These are phyloP conservation scores for Daedalea quercina DNA, from an alignment of 768 basidiomycete species.

Conservation along the genomic window DNA sequence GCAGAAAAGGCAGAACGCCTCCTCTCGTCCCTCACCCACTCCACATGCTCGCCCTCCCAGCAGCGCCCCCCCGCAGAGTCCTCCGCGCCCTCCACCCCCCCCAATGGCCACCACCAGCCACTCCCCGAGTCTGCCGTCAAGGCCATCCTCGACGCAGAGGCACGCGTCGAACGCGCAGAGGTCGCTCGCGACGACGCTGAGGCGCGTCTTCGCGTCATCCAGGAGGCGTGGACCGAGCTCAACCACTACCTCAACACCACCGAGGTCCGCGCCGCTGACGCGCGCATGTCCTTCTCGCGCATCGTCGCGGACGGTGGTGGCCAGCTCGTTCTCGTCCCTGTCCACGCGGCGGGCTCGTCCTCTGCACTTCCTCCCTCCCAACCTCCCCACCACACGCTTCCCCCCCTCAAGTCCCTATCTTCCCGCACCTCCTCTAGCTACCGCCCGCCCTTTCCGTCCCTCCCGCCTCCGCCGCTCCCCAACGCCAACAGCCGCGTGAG, in stretches of 20 bases:
- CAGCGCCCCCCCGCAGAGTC: slow-evolving; percentile 12
- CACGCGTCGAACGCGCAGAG: slow-evolving; percentile 44
- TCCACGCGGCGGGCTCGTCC: slow-evolving; percentile 8
- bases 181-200: slow-evolving; percentile 49
- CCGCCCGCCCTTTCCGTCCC: slow-evolving; percentile 24
- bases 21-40: slow-evolving; percentile 23
- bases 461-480: slow-evolving; percentile 35
- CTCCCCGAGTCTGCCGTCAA: slow-evolving; percentile 29
- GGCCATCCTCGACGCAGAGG: slow-evolving; percentile 36
- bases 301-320: slow-evolving; percentile 40
- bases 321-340: slow-evolving; percentile 28
- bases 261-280: slow-evolving; percentile 43
- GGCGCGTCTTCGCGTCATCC: slow-evolving; percentile 32
- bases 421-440: slow-evolving; percentile 19
- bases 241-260: slow-evolving; percentile 38
- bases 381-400: slow-evolving; percentile 3
- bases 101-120: slow-evolving; percentile 9
- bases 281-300: slow-evolving; percentile 39
- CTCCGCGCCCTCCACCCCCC: slow-evolving; percentile 10
- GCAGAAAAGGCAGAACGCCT: slow-evolving; percentile 51
- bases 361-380: background rate
- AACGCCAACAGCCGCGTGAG: slow-evolving; percentile 31
- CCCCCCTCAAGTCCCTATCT: slow-evolving; percentile 6
- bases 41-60: slow-evolving; percentile 12
- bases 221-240: slow-evolving; percentile 45